Evolutionary conservation across 345 rosid species (phyloP).

Genomic region (Eucalyptus erythrocorys): DNA sequence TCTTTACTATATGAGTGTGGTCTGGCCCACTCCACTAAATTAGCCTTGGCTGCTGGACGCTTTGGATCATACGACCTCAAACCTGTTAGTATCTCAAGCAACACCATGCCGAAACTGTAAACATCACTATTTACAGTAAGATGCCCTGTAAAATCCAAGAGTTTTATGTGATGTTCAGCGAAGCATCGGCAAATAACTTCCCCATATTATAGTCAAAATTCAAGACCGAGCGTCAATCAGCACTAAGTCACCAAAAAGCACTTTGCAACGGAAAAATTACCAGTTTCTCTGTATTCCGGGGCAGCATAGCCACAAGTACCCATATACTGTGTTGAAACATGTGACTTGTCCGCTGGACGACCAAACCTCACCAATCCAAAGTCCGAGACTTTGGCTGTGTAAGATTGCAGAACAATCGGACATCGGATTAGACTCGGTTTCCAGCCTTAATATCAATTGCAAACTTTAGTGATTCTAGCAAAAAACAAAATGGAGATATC

Average conservation of each 20-base stretch:
- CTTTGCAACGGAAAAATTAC: not conserved
- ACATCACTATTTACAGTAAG: not conserved
- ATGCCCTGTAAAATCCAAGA: not conserved
- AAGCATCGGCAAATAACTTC: not conserved
- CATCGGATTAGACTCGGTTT: not conserved
- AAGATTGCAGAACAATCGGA: not conserved
- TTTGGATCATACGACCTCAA: not conserved
- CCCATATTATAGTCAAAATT: not conserved
- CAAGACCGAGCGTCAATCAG: not conserved
- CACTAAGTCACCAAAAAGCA: not conserved
- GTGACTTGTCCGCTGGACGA: not conserved
- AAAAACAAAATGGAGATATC: not conserved
- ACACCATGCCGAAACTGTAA: not conserved
- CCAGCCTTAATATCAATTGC: not conserved
- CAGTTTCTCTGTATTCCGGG: not conserved
- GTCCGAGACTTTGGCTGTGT: not conserved
- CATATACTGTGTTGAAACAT: not conserved
- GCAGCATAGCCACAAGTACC: not conserved
- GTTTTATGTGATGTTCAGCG: not conserved
- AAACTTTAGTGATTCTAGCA: not conserved
- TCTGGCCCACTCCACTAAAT: not conserved
- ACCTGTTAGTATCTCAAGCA: not conserved
- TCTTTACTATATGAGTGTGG: not conserved
- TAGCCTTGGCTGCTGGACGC: not conserved
- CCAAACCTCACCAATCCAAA: not conserved